Evolutionary conservation across 2,329 filamentous ascomycete genomes (phyloP).

Genomic region (Zasmidium cellare): DNA sequence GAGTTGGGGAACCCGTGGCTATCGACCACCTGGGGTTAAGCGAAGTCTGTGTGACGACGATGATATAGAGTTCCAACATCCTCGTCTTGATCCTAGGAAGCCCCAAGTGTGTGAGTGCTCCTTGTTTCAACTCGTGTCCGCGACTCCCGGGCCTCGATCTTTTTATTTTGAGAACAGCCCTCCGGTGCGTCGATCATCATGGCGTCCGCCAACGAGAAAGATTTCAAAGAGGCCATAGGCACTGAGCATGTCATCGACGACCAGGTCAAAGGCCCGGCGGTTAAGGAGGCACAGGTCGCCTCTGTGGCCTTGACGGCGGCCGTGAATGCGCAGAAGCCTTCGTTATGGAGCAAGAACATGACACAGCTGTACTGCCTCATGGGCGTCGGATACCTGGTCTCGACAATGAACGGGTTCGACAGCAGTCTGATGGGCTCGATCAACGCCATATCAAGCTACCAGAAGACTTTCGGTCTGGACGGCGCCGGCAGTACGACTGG

Average conservation of each 20-base stretch:
- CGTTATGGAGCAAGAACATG: conserved; percentile 24
- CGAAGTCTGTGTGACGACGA: conserved; percentile 1
- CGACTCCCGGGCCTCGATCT: background rate
- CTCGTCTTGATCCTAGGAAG: background rate
- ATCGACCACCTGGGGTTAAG: conserved; percentile 1
- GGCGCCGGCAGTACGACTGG: conserved; percentile 51
- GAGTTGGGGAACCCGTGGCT: conserved; percentile 12
- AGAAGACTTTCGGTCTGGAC: conserved; percentile 50
- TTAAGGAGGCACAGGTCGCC: conserved; percentile 22
- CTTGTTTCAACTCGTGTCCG: conserved; percentile 3
- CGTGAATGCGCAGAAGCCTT: conserved; percentile 23
- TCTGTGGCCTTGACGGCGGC: conserved; percentile 26
- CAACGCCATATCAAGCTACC: conserved; percentile 55
- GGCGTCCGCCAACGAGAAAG: conserved; percentile 47
- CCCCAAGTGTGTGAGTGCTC: background rate
- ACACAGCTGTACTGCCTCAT: conserved; percentile 27
- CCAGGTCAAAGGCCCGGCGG: conserved; percentile 17
- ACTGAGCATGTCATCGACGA: conserved; percentile 22
- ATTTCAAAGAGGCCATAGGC: conserved; percentile 34
- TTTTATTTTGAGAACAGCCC: background rate
- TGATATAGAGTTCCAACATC: conserved; percentile 6
- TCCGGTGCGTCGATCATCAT: conserved; percentile 27
- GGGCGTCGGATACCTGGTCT: conserved; percentile 24
- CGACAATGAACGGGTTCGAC: conserved; percentile 31
- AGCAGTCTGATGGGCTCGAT: conserved; percentile 49